phyloP scores from a whole-genome alignment of 345 rosid genomes.

The Erysimum cheiranthoides region DNA sequence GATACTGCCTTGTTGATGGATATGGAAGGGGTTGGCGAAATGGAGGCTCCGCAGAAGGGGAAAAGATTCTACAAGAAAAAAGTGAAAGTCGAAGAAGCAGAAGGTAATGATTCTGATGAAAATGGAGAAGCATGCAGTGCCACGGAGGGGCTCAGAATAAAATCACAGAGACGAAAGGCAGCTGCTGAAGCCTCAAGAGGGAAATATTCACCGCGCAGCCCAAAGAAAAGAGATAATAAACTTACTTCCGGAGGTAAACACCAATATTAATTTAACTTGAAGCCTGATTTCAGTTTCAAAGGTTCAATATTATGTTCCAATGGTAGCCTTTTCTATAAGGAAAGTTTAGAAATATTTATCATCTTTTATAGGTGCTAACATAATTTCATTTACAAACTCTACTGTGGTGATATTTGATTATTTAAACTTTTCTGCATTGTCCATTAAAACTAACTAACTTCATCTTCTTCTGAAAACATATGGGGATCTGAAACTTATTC shows the following conservation, averaged over 20 bases:
- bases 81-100: conserved; percentile 57
- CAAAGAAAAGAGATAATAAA: conserved; percentile 63
- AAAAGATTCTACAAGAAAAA: conserved; percentile 65
- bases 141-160: conserved; percentile 66
- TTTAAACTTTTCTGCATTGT: conserved; percentile 10
- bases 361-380: conserved; percentile 4
- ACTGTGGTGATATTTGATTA: conserved; percentile 20
- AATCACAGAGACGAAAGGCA: conserved; percentile 52
- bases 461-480: conserved; percentile 12
- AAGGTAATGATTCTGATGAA: conserved; percentile 64
- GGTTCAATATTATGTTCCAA: background rate
- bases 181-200: conserved; percentile 53
- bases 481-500: conserved; percentile 16
- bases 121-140: conserved; percentile 86
- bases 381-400: conserved; percentile 1
- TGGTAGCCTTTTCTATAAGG: background rate
- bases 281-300: conserved; percentile 16
- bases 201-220: conserved; percentile 50
- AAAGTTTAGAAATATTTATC: conserved; percentile 4
- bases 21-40: conserved; percentile 71
- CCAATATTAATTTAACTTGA: conserved; percentile 10
- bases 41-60: conserved; percentile 64
- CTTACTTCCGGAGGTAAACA: conserved; percentile 69
- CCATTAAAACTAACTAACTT: conserved; percentile 15
- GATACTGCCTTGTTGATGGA: conserved; percentile 55